Conservation (phyloP, 2,329 filamentous ascomycete species). For the Pseudocercospora macadamiae region DNA sequence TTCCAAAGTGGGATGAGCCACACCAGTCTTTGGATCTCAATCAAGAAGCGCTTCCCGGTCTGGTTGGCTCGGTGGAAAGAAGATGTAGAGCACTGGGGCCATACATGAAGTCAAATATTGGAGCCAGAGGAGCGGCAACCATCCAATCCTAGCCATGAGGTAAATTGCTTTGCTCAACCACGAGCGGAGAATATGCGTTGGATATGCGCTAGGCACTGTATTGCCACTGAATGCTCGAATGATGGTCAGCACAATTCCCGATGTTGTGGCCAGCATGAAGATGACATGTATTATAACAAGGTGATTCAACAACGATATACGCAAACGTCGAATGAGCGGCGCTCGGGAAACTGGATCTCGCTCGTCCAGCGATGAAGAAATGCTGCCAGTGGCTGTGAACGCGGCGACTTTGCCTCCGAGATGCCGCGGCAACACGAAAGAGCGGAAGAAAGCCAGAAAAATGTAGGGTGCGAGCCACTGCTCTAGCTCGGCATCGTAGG, state of each 20-base stretch:
- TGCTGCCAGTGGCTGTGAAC: slow-evolving; percentile 63
- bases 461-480: slow-evolving; percentile 16
- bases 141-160: slow-evolving; percentile 63
- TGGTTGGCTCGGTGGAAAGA: slow-evolving; percentile 62
- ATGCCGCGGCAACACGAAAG: neutral
- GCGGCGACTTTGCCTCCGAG: slow-evolving; percentile 62
- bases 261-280: slow-evolving; percentile 11
- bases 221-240: neutral
- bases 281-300: slow-evolving; percentile 13
- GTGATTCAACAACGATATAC: slow-evolving; percentile 16
- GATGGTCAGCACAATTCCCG: neutral
- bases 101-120: slow-evolving; percentile 17
- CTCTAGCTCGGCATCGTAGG: slow-evolving; percentile 14
- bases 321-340: neutral
- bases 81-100: slow-evolving; percentile 60
- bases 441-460: slow-evolving; percentile 6
- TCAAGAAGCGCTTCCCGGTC: slow-evolving; percentile 61
- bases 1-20: slow-evolving; percentile 50
- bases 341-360: neutral
- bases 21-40: slow-evolving; percentile 58
- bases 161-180: slow-evolving; percentile 43
- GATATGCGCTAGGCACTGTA: neutral
- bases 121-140: slow-evolving; percentile 63
- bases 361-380: slow-evolving; percentile 53
- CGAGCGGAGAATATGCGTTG: neutral